Base-by-base conservation (phyloP, 345 rosid genomes). In the Schrenkiella parvula region DNA sequence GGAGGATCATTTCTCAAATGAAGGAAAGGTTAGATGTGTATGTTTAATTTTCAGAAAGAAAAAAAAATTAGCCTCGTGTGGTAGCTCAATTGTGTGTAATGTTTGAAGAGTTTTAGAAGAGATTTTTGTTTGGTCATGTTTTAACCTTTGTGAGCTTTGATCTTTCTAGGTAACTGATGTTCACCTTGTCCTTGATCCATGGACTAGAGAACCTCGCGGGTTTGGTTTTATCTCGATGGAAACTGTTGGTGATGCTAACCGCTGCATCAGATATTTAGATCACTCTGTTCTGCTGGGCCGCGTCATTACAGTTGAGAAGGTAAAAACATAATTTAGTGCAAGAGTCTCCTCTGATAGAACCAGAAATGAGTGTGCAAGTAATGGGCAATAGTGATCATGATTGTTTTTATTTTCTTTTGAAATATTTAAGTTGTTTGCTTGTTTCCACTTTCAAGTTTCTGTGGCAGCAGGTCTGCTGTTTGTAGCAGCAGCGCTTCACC, bases 381-480 rank as follows among this genome's bases (percentile, higher is more conserved):
- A 15, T 18, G 9, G 19, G 37, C 4, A 8, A 35, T 50, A 23
- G n/a, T 4, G 37, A 44, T 60, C 29, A 18, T 5, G 19, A 35
- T 18, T 61, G 41, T 1, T 0, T 31, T 48, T n/a, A n/a, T 23
- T 1, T 26, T 10, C 26, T 13, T 34, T 19, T 32, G 2, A 9
- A 34, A 59, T 71, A 86, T 89, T 84, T 81, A 83, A 83, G 86
- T 75, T 81, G 85, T 86, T 91, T 84, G 86, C 85, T 75, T 86
- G 80, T 86, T 87, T 87, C 86, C 86, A 71, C 88, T 84, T 87
- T 51, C 35, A 84, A 88, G 92, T 80, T 87, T 87, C 67, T 87
- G 84, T 89, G 82, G 79, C 97, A 89, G 87, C 95, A 91, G 96
- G 97, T 87, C 84, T 87, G 92, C 96, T 90, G 93, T 87, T 84